phyloP scores from a whole-genome alignment of 768 basidiomycete genomes.

The Mycena indigotica region DNA sequence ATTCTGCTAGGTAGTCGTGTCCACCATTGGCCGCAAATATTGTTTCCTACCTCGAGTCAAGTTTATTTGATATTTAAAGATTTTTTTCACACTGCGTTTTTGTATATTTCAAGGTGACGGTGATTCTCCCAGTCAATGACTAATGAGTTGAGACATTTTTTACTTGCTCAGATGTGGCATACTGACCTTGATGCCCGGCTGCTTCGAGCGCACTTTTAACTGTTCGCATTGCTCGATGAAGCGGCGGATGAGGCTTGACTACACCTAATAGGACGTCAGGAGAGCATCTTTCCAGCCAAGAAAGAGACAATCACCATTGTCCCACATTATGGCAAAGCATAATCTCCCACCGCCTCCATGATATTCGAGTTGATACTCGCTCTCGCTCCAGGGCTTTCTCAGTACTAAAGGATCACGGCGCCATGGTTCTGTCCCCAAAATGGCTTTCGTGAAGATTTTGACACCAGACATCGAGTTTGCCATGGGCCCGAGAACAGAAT shows the following conservation, averaged over 20 bases:
- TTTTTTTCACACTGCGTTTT: constrained; percentile 41
- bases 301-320: constrained; percentile 36
- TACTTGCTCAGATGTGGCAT: too few relatives aligned
- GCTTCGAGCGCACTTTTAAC: constrained; percentile 46
- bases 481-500: constrained; percentile 61
- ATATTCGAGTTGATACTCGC: constrained; percentile 45
- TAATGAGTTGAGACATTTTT: too few relatives aligned
- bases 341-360: constrained; percentile 48
- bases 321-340: constrained; percentile 56
- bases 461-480: constrained; percentile 52
- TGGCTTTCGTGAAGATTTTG: constrained; percentile 53
- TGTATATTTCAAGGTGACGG: constrained; percentile 53
- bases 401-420: constrained; percentile 51
- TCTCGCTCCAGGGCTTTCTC: constrained; percentile 49
- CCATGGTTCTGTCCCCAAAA: constrained; percentile 58
- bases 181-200: constrained; percentile 56
- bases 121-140: constrained; percentile 69
- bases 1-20: constrained; percentile 48
- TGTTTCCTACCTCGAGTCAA: constrained; percentile 46
- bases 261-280: constrained; percentile 33
- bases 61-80: too few relatives aligned
- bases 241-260: constrained; percentile 53
- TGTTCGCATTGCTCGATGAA: constrained; percentile 52
- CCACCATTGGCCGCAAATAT: constrained; percentile 55
- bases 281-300: too few relatives aligned